Evolutionary conservation across 345 rosid species (phyloP).

Genomic region (Eucalyptus victrix): DNA sequence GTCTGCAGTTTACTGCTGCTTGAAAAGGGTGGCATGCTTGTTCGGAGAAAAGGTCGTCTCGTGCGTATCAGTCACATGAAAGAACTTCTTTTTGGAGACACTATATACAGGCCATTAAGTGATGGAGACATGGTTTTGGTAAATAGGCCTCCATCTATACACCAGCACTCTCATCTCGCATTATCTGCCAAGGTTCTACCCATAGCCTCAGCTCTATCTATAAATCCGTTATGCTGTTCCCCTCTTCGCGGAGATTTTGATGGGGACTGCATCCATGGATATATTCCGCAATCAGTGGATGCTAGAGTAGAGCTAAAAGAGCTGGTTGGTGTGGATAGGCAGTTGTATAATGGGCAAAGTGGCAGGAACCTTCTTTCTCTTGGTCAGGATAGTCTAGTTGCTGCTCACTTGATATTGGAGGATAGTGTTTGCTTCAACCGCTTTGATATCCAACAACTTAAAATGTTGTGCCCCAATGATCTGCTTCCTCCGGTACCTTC

Average conservation of each 20-base stretch:
- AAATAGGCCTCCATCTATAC: constrained; percentile 93
- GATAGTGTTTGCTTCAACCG: constrained; percentile 26
- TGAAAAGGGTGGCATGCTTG: constrained; percentile 44
- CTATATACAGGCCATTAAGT: constrained; percentile 42
- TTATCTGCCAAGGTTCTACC: constrained; percentile 70
- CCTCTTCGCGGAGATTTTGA: constrained; percentile 96
- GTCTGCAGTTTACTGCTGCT: constrained; percentile 33
- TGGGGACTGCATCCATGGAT: constrained; percentile 96
- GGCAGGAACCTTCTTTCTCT: constrained; percentile 68
- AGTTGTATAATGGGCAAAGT: constrained; percentile 58
- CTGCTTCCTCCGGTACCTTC: constrained; percentile 33
- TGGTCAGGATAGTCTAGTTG: constrained; percentile 78
- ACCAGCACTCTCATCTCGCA: constrained; percentile 82
- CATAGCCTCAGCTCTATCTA: constrained; percentile 49
- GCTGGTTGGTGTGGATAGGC: constrained; percentile 77
- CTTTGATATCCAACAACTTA: constrained; percentile 69
- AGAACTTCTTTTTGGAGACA: constrained; percentile 58
- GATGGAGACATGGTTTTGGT: constrained; percentile 76
- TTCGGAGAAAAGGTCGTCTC: constrained; percentile 51
- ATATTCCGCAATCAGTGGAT: constrained; percentile 75
- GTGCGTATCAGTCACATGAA: constrained; percentile 24
- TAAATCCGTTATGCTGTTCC: constrained; percentile 80
- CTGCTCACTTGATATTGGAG: constrained; percentile 60
- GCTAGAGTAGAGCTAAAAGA: constrained; percentile 68
- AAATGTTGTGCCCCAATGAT: constrained; percentile 50